Evolutionary conservation across 768 basidiomycete genomes (phyloP), one percentile per base, ranked within the genome.

Genomic region (Lentinula sp.): DNA sequence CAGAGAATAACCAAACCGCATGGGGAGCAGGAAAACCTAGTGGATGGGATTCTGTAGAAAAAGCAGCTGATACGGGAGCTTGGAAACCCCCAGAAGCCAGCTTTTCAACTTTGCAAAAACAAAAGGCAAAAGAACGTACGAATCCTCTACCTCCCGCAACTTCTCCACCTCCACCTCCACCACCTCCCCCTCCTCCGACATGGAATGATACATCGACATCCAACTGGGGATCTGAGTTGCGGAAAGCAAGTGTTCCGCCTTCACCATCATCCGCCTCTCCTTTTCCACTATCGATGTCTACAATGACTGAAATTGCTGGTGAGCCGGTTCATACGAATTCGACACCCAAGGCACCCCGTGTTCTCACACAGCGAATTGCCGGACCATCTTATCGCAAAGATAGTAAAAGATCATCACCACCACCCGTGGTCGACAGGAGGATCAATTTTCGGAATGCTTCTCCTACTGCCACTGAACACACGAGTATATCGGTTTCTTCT

Each of bases 391-490:
- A 6, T 4, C 41, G 18, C 15, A 20, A 56, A 43, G 55, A 37
- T 12, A 20, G 20, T 23, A 7, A 20, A 48, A 18, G 7, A 20
- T 20, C 20, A 23, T 54, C 53, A n/a, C 53, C 35, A 41, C 10
- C 23, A 32, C 28, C 39, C 8, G 7, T 43, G 23, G n/a, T 5
- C 20, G 54, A 43, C 41, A 15, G 16, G 9, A 56, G 9, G 41
- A 43, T 18, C 35, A 3, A 37, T 56, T 13, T 49, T 39, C 57
- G 35, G 35, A 33, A 13, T 7, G 9, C 57, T 37, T 59, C 57
- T 49, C 57, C 57, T 48, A 32, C 57, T 13, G 7, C n/a, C 23
- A 59, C 57, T 12, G 56, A 57, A 46, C 56, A 42, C 16, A 43
- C 42, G 8, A 41, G 13, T 15, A 15, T 43, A n/a, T 57, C 57